Evolutionary conservation across 2,329 filamentous ascomycete species (phyloP), one percentile per base, ranked within the genome.

Genomic region (Metarhizium sp.): DNA sequence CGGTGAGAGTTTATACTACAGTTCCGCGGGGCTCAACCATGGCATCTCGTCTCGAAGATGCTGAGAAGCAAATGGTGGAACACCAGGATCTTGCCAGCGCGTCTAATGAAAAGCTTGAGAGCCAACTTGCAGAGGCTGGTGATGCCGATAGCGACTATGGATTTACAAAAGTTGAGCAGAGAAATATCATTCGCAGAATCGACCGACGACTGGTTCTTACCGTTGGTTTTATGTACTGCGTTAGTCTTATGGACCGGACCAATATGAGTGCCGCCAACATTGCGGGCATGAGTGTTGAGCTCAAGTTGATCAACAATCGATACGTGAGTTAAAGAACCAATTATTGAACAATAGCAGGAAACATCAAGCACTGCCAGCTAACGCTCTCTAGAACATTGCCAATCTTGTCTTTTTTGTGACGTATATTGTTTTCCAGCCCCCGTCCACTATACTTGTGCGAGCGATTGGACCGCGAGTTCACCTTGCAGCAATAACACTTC

Each of bases 221-320:
- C 1, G 79, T 83, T 4, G 85, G 85, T 20, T 65, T 78, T 60
- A 79, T 90, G 72, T 92, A 92, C 69, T 89, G 86, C 66, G 77
- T 89, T 62, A 86, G 81, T 60, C 72, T 92, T 57, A 88, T 92
- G 82, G 89, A 94, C 65, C 77, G 89, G 36, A 90, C 86, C 2
- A 92, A 92, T 68, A 71, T 92, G 66, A 81, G 81, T n/a, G 76
- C 81, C 25, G 88, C 87, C 45, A 81, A 81, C 49, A 86, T 92
- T 66, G 88, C 89, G 20, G 88, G 80, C 53, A 80, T 82, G 77
- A 63, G 65, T 16, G 59, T 59, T 1, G 80, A 82, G 50, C 68
- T 83, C 30, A 50, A 64, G 3, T 67, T 83, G 2, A 65, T 72
- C 1, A 74, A 72, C 6, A 72, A 74, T 53, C 71, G 75, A 64